phyloP scores from a whole-genome alignment of 1,284 basidiomycete genomes.

The Heterobasidion occidentale region DNA sequence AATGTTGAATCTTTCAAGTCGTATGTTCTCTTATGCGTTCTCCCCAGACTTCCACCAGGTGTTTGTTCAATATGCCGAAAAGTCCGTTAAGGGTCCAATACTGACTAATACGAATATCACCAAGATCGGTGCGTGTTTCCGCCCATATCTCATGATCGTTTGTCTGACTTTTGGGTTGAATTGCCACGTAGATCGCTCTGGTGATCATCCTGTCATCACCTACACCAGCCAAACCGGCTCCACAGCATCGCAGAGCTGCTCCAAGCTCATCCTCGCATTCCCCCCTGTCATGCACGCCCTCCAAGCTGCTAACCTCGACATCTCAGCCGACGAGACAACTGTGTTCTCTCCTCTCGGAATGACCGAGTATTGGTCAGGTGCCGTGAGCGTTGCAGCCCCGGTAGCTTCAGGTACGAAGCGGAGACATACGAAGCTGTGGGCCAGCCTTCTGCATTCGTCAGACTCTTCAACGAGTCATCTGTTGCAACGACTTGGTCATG shows the following conservation, averaged over 20 bases:
- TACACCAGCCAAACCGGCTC: not conserved
- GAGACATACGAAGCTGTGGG: not conserved
- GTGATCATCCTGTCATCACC: not conserved
- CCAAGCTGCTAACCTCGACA: not conserved
- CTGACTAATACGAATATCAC: not conserved
- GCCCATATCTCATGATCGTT: not conserved
- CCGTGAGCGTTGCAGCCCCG: not conserved
- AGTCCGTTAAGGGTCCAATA: not conserved
- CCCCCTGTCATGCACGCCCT: not conserved
- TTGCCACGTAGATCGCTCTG: not conserved
- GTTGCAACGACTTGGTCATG: not conserved
- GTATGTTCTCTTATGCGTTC: not conserved
- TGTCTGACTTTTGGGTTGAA: not conserved
- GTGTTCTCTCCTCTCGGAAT: not conserved
- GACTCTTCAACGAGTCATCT: not conserved
- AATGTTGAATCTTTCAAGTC: not conserved
- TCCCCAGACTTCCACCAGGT: not conserved
- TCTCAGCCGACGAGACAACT: not conserved
- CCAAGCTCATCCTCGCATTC: not conserved
- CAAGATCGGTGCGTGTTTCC: not conserved
- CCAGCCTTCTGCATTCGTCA: not conserved
- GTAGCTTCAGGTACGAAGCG: not conserved
- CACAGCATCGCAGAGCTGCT: not conserved
- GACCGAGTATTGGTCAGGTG: not conserved
- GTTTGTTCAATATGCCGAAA: not conserved